Evolutionary conservation across 441 rosid genomes (phyloP).

Genomic region (Eutrema salsugineum): DNA sequence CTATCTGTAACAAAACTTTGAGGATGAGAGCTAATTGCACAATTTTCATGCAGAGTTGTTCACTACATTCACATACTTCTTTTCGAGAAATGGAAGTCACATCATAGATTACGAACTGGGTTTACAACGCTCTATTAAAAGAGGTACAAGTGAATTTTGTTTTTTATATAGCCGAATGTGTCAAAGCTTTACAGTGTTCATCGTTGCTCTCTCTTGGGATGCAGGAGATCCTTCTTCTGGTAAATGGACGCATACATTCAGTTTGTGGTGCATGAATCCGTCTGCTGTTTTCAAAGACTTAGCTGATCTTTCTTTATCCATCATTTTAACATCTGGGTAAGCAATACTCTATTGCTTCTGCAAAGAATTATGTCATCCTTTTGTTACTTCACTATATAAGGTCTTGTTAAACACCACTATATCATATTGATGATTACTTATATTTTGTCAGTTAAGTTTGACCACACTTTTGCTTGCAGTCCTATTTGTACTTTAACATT

Average conservation of each 20-base stretch:
- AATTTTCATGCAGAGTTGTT: conserved; percentile 59
- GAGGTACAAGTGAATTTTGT: conserved; percentile 53
- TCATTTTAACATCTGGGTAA: conserved; percentile 96
- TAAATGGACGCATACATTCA: conserved; percentile 58
- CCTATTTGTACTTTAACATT: background rate
- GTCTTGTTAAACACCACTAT: background rate
- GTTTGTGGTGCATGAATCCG: conserved; percentile 98
- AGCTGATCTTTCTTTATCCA: conserved; percentile 78
- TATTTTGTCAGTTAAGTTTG: background rate
- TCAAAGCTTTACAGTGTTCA: conserved; percentile 11
- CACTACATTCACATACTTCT: conserved; percentile 83
- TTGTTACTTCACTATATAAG: conserved; percentile 1
- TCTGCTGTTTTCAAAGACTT: conserved; percentile 85
- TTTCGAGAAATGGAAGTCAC: conserved; percentile 77
- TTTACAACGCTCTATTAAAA: conserved; percentile 59
- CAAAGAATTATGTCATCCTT: conserved; percentile 15
- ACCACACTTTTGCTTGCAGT: background rate
- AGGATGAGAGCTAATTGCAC: conserved; percentile 22
- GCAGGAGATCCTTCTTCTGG: conserved; percentile 60
- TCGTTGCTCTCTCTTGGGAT: conserved; percentile 14
- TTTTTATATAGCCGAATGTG: background rate
- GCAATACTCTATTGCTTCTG: conserved; percentile 27
- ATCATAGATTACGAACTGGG: conserved; percentile 74
- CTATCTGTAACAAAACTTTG: background rate
- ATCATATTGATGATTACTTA: background rate